Percentiles rank a stretch among this genome's conserved stretches.
Conservation (phyloP, 148 eudicot species). For the Silene latifolia region DNA sequence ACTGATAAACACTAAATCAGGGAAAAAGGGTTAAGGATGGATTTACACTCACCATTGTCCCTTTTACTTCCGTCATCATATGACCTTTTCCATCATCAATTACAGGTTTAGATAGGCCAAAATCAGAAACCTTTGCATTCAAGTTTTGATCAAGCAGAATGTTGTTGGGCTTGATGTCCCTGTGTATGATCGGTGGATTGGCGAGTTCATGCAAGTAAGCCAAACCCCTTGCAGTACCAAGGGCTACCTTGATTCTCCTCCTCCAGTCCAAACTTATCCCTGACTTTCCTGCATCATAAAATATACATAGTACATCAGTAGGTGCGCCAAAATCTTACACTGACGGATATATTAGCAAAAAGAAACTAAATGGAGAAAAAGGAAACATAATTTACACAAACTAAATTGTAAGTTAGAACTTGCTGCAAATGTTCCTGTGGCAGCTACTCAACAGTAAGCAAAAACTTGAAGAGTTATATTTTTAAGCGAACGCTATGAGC, state of each 20-base stretch:
- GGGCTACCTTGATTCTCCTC: slow-evolving; percentile 65
- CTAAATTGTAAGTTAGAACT: too few species aligned
- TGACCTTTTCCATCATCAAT: too few species aligned
- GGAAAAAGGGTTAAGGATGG: not conserved
- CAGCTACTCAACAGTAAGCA: too few species aligned
- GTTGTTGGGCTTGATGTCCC: slow-evolving; percentile 80
- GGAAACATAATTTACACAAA: too few species aligned
- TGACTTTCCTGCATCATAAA: slow-evolving; percentile 18
- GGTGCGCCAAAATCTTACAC: not conserved
- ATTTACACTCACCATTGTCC: slow-evolving; percentile 58
- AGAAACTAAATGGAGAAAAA: too few species aligned
- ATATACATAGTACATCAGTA: too few species aligned
- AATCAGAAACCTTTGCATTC: slow-evolving; percentile 88
- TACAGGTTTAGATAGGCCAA: slow-evolving; percentile 75
- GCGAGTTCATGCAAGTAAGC: slow-evolving; percentile 88
- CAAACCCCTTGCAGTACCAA: slow-evolving; percentile 84
- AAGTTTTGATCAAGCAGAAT: slow-evolving; percentile 66
- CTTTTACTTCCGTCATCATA: slow-evolving; percentile 94
- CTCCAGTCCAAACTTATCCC: slow-evolving; percentile 82
- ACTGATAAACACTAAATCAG: too few species aligned
- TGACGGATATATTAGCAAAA: too few species aligned
- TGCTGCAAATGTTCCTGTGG: too few species aligned
- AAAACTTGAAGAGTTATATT: too few species aligned
- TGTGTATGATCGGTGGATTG: slow-evolving; percentile 79
- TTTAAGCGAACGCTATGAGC: too few species aligned